Evolutionary conservation across 2,329 filamentous ascomycete species (phyloP).

Genomic region (Calonectria pauciramosa): DNA sequence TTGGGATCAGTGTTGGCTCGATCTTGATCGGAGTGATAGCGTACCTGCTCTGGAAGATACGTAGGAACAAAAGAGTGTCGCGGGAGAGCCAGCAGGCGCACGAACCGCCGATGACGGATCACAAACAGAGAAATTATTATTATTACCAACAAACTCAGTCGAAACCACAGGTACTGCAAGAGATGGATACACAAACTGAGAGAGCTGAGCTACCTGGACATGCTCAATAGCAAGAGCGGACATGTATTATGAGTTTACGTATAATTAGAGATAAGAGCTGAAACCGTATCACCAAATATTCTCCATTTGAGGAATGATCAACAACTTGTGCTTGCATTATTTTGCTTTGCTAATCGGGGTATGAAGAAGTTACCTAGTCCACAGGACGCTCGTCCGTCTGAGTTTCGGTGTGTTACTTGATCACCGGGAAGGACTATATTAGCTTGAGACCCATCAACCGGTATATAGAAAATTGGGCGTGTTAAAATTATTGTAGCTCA

Average conservation of each 20-base stretch:
- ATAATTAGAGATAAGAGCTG: no score
- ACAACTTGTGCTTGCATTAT: no score
- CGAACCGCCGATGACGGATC: neutral
- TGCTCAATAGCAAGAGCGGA: no score
- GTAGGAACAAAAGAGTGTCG: constrained; percentile 18
- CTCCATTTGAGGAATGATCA: no score
- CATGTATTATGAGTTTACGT: no score
- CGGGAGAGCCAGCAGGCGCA: constrained; percentile 2
- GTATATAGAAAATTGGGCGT: neutral
- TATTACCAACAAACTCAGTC: neutral
- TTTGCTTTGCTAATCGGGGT: no score
- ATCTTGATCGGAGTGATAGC: constrained; percentile 6
- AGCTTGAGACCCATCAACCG: neutral
- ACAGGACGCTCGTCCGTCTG: neutral
- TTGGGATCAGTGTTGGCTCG: constrained; percentile 17
- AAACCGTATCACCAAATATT: no score
- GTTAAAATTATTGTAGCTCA: neutral
- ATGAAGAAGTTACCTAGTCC: no score
- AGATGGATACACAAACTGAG: neutral
- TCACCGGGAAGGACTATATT: neutral
- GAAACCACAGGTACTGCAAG: neutral
- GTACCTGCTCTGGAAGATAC: constrained; percentile 34
- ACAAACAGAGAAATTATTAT: neutral
- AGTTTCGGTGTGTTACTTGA: neutral
- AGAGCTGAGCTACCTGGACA: neutral